Conservation (phyloP, 306 rosid species). For the Cucumis melo region DNA sequence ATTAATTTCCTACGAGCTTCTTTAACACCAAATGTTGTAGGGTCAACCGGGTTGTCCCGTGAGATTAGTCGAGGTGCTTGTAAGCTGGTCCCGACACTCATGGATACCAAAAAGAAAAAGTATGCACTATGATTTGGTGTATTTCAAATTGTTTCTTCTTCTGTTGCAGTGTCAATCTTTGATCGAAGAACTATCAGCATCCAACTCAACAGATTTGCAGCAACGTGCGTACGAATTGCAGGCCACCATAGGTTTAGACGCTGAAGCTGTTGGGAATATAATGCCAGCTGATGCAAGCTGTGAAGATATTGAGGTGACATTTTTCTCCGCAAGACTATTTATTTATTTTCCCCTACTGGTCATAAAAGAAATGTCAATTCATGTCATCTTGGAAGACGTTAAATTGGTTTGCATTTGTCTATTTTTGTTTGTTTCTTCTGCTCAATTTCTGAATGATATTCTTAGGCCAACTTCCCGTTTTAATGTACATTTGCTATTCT, state of each 20-base stretch:
- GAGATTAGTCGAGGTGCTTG: too few species aligned
- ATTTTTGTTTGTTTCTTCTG: neutral
- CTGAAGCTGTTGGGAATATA: constrained; percentile 36
- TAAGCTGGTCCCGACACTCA: too few species aligned
- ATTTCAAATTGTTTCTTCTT: constrained; percentile 7
- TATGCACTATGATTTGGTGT: neutral
- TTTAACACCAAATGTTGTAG: too few species aligned
- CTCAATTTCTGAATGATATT: neutral
- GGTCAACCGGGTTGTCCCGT: too few species aligned
- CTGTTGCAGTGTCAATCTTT: constrained; percentile 58
- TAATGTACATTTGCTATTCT: neutral
- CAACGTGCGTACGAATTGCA: constrained; percentile 92
- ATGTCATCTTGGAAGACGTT: neutral
- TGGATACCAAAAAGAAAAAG: too few species aligned
- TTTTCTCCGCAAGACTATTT: neutral
- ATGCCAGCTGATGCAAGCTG: constrained; percentile 70
- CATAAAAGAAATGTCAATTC: neutral
- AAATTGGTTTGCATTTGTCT: neutral
- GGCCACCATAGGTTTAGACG: constrained; percentile 43
- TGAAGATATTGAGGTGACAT: constrained; percentile 66
- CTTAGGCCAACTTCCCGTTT: neutral
- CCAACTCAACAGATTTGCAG: constrained; percentile 85
- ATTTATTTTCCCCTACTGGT: neutral
- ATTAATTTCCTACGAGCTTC: too few species aligned
- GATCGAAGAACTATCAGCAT: constrained; percentile 69